These are phyloP conservation scores for Penstemon barbatus DNA, from an alignment of 257 asterid genomes.

Conservation along the genomic window DNA sequence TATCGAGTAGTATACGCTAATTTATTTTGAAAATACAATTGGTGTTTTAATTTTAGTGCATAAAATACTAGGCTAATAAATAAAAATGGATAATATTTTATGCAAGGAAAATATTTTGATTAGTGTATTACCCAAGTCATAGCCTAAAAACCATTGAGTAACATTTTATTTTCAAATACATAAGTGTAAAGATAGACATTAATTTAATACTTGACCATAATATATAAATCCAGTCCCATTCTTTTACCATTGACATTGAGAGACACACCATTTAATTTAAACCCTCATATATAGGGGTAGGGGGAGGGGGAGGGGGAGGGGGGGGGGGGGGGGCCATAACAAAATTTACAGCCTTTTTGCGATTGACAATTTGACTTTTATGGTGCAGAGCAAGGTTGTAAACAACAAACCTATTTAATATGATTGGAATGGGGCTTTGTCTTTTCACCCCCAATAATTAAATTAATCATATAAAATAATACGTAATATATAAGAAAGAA, in stretches of 20 bases:
- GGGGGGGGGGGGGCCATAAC: background rate
- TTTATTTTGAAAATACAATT: too few species aligned
- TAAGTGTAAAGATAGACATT: background rate
- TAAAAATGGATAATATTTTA: too few species aligned
- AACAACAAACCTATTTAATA: constrained; percentile 33
- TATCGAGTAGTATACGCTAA: too few species aligned
- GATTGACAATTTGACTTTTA: constrained; percentile 31
- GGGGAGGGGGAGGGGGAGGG: too few species aligned
- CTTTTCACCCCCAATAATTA: constrained; percentile 22
- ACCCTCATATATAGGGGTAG: too few species aligned
- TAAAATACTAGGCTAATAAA: too few species aligned
- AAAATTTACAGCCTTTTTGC: constrained; percentile 14
- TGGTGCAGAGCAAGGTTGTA: constrained; percentile 33
- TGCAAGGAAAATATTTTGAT: too few species aligned
- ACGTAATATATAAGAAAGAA: too few species aligned
- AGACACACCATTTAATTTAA: too few species aligned
- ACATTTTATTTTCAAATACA: background rate
- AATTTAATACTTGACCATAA: background rate
- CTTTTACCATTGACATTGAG: constrained; percentile 2
- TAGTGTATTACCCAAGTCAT: too few species aligned
- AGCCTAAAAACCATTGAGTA: background rate
- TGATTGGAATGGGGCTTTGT: constrained; percentile 34
- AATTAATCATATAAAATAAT: background rate
- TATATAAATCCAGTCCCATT: background rate
- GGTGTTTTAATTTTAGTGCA: too few species aligned